phyloP scores from a whole-genome alignment of 2,329 filamentous ascomycete genomes.

The Penicillium brasilianum region DNA sequence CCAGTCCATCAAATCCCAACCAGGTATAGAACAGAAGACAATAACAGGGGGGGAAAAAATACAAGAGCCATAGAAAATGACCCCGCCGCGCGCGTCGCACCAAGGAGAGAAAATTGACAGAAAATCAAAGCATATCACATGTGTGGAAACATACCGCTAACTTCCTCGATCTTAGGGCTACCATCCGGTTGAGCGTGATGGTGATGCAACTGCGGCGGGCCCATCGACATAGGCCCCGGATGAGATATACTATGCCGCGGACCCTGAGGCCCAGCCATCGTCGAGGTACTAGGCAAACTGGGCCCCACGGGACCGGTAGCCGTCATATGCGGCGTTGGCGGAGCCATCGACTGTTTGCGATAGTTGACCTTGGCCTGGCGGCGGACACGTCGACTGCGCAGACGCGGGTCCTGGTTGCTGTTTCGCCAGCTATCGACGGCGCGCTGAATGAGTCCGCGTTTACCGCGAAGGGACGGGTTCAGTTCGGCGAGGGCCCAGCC shows the following conservation, averaged over 20 bases:
- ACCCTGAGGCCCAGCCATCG: constrained; percentile 57
- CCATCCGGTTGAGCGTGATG: constrained; percentile 74
- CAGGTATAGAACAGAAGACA: constrained; percentile 8
- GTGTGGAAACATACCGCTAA: constrained; percentile 98
- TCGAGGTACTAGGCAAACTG: constrained; percentile 63
- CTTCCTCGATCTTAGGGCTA: constrained; percentile 65
- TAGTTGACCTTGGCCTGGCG: constrained; percentile 96
- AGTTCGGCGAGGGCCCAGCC: constrained; percentile 97
- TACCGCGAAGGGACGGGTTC: constrained; percentile 87
- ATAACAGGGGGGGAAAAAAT: constrained; percentile 13
- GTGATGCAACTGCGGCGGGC: constrained; percentile 71
- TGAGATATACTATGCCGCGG: constrained; percentile 41
- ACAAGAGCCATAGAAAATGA: constrained; percentile 8
- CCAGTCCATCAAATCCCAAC: constrained; percentile 16
- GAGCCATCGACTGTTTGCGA: constrained; percentile 69
- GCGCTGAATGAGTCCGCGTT: constrained; percentile 92
- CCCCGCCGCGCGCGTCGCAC: constrained; percentile 22
- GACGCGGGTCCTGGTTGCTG: constrained; percentile 92
- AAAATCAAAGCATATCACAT: constrained; percentile 64
- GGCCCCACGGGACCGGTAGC: constrained; percentile 64
- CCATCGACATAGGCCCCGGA: constrained; percentile 69
- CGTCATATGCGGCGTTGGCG: constrained; percentile 67
- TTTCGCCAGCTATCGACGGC: constrained; percentile 99
- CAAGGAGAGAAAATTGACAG: constrained; percentile 19
- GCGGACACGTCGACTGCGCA: constrained; percentile 88